Evolutionary conservation across 768 basidiomycete species (phyloP).

Genomic region (Kwoniella heveanensis): DNA sequence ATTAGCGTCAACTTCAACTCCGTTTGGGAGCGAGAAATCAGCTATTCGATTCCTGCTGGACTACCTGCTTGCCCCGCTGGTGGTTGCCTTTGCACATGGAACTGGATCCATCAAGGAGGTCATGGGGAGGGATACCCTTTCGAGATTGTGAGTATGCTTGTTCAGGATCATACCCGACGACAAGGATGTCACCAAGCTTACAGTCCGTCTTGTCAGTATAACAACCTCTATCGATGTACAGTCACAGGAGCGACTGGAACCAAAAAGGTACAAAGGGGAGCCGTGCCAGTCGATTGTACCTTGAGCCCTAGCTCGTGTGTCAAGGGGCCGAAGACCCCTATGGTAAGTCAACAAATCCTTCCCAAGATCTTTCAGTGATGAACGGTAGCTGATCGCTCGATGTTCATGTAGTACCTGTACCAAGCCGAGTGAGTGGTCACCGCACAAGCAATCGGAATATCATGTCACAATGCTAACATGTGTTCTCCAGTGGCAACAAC

Average conservation of each 20-base stretch:
- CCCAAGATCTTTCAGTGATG: not conserved
- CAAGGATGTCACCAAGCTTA: too few species aligned
- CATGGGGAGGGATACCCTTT: constrained; percentile 39
- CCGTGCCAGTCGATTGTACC: constrained; percentile 29
- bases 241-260: constrained; percentile 35
- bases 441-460: not conserved
- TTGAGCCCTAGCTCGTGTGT: constrained; percentile 28
- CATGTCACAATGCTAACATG: not conserved
- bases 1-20: constrained; percentile 77
- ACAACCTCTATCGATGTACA: constrained; percentile 38
- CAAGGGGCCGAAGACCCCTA: constrained; percentile 36
- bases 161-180: too few species aligned
- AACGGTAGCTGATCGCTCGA: not conserved
- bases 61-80: constrained; percentile 71
- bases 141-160: constrained; percentile 35
- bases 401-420: constrained; percentile 8
- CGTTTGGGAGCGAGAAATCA: constrained; percentile 71
- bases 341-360: constrained; percentile 56
- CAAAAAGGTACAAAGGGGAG: constrained; percentile 18
- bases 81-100: constrained; percentile 60
- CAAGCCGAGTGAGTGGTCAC: constrained; percentile 17
- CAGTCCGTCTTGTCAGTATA: constrained; percentile 35
- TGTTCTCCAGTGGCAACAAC: constrained; percentile 31
- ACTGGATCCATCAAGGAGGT: constrained; percentile 60
- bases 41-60: constrained; percentile 67